Percentiles rank a stretch among this genome's conserved stretches.
phyloP scores from a whole-genome alignment of 768 basidiomycete species.

The Butyriboletus loyo region DNA sequence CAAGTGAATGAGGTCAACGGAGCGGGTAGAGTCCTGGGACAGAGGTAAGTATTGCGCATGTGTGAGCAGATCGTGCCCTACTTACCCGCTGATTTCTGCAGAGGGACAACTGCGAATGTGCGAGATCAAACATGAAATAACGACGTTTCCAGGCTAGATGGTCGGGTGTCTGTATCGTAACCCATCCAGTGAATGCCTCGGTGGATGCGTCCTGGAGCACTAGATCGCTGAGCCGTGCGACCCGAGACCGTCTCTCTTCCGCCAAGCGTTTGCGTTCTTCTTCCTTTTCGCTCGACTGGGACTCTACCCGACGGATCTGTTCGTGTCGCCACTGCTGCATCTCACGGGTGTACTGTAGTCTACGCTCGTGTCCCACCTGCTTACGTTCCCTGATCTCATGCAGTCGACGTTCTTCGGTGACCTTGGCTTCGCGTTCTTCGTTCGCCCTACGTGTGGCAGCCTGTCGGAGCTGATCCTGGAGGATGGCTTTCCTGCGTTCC shows the following conservation, averaged over 20 bases:
- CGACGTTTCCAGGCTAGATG: slow-evolving; percentile 60
- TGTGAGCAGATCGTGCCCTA: not conserved
- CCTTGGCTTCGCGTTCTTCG: slow-evolving; percentile 39
- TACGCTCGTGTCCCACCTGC: slow-evolving; percentile 43
- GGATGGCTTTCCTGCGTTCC: slow-evolving; percentile 37
- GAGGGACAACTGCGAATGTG: slow-evolving; percentile 41
- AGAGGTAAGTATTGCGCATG: slow-evolving; percentile 1
- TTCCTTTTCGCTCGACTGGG: slow-evolving; percentile 43
- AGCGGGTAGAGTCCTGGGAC: slow-evolving; percentile 27
- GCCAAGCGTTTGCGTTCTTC: slow-evolving; percentile 41
- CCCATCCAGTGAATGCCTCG: slow-evolving; percentile 52
- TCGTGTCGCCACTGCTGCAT: slow-evolving; percentile 53
- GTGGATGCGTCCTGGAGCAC: slow-evolving; percentile 41
- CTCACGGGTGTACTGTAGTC: slow-evolving; percentile 49
- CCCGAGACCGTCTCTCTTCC: slow-evolving; percentile 37
- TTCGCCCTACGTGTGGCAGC: slow-evolving; percentile 33
- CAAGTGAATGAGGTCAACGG: slow-evolving; percentile 40
- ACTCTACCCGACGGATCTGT: slow-evolving; percentile 43
- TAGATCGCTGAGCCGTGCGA: slow-evolving; percentile 44
- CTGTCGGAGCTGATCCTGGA: slow-evolving; percentile 43
- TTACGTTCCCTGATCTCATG: slow-evolving; percentile 48
- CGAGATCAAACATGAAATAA: slow-evolving; percentile 54
- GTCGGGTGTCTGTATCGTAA: slow-evolving; percentile 56
- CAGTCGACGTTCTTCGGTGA: slow-evolving; percentile 45
- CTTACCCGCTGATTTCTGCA: slow-evolving; percentile 52